Base-by-base conservation (phyloP, 495 filamentous ascomycete species). In the Podospora didyma region DNA sequence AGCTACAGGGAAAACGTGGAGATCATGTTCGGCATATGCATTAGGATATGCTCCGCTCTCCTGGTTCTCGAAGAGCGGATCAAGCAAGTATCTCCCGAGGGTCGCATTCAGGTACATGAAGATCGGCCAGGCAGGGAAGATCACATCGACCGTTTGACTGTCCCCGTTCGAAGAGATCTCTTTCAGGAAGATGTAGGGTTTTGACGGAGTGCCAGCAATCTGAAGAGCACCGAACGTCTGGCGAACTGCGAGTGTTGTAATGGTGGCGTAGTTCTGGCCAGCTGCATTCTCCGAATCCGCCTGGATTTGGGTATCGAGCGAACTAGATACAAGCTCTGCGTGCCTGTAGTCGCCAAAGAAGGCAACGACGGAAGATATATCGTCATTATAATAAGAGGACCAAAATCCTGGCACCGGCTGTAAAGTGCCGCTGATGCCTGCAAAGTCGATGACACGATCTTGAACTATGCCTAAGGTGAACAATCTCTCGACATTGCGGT, bases 101-200 rank as follows among this genome's bases (percentile, higher is more conserved):
- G 83, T 73, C 1, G 92, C 89, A 70, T 95, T 92, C 41, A 89
- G 87, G 68, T 96, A 96, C 21, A 95, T 62, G 73, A 96, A 91
- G 74, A 96, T 89, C 2, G 93, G 90, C 63, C 87, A 92, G 0
- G 89, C 80, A 0, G 93, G 93, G 78, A 95, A 97, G 60, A 97
- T 93, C 65, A 97, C 91, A 75, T 97, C 93, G 45, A 97, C 91
- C 0, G 93, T 97, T 69, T 96, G 90, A 67, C 86, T 87, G 66
- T 96, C 96, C 31, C 93, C 92, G 69, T 96, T 89, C 0, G 89
- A 94, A 51, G 89, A 92, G 63, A 97, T 97, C 71, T 97, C 93
- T 70, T 97, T 97, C 41, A 96, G 69, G 73, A 96, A 96, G 16
- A 97, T 70, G 28, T 94, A 82, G 1, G 90, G 89, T 58, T 88